Evolutionary conservation across 1,284 basidiomycete species (phyloP).

Genomic region (Tilletia indica): DNA sequence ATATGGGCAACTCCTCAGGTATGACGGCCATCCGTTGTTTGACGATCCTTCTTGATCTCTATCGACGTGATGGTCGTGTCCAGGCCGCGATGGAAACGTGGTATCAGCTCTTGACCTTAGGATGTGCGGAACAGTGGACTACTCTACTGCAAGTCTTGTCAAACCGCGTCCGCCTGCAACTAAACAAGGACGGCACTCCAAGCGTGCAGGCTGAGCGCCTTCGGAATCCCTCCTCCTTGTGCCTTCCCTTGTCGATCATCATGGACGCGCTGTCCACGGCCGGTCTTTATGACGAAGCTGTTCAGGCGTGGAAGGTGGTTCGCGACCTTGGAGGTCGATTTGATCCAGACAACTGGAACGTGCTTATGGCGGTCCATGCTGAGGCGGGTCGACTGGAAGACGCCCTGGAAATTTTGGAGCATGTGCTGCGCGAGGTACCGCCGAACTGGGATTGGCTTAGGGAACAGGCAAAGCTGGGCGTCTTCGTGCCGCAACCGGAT

Average conservation of each 20-base stretch:
- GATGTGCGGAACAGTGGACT: not conserved
- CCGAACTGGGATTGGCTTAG: not conserved
- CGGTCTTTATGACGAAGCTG: constrained; percentile 68
- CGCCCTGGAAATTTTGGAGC: constrained; percentile 79
- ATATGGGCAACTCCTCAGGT: not conserved
- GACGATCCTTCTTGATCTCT: constrained; percentile 11
- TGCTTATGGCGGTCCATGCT: constrained; percentile 72
- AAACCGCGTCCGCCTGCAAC: not conserved
- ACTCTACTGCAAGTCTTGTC: not conserved
- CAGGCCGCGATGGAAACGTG: constrained; percentile 7
- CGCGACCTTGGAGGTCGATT: constrained; percentile 73
- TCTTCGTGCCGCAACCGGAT: not conserved
- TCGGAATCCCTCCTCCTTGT: constrained; percentile 60
- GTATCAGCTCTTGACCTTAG: constrained; percentile 2
- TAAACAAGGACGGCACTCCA: not conserved
- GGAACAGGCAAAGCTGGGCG: not conserved
- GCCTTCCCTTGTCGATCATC: constrained; percentile 78
- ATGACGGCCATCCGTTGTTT: not conserved
- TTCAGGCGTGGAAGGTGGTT: constrained; percentile 69
- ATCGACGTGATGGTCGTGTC: constrained; percentile 9
- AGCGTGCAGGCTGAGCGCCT: not conserved
- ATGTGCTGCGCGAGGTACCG: constrained; percentile 62
- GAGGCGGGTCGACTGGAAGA: constrained; percentile 75
- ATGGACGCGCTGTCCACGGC: constrained; percentile 63
- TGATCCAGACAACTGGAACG: constrained; percentile 91